A percentile compares a stretch with the other conserved stretches of the same genome.
Conservation (phyloP, 345 rosid species). For the Ceriops decandra region DNA sequence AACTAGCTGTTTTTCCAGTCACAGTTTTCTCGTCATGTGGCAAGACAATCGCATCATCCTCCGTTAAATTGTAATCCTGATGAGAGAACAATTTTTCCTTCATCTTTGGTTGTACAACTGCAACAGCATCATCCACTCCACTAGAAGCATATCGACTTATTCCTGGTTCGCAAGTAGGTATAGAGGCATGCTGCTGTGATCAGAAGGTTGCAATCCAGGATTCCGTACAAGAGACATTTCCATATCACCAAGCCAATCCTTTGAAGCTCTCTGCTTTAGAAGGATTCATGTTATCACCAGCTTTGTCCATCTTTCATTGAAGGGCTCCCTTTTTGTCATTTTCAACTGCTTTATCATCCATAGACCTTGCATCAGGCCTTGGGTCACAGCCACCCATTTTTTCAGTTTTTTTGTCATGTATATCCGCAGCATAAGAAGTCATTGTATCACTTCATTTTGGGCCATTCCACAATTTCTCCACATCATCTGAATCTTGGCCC, state of each 20-base stretch:
- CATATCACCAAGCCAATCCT: slow-evolving; percentile 53
- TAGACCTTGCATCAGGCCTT: slow-evolving; percentile 31
- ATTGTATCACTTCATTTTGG: slow-evolving; percentile 35
- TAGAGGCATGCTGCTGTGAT: slow-evolving; percentile 34
- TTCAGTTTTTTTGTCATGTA: slow-evolving; percentile 29
- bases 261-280: slow-evolving; percentile 40
- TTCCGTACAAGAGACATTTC: slow-evolving; percentile 93
- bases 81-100: slow-evolving; percentile 28
- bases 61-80: slow-evolving; percentile 23
- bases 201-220: slow-evolving; percentile 37
- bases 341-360: slow-evolving; percentile 31
- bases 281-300: slow-evolving; percentile 21
- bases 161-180: slow-evolving; percentile 27
- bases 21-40: slow-evolving; percentile 19
- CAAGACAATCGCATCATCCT: slow-evolving; percentile 18
- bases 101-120: slow-evolving; percentile 17
- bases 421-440: slow-evolving; percentile 29
- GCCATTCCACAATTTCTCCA: slow-evolving; percentile 38
- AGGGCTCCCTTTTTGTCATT: slow-evolving; percentile 21
- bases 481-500: slow-evolving; percentile 30
- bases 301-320: slow-evolving; percentile 27
- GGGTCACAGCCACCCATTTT: slow-evolving; percentile 26
- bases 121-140: slow-evolving; percentile 24
- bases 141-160: slow-evolving; percentile 21
- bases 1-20: slow-evolving; percentile 17